Evolutionary conservation across 1,139 yeast genomes (phyloP).

Genomic region (Hansenula anomala): DNA sequence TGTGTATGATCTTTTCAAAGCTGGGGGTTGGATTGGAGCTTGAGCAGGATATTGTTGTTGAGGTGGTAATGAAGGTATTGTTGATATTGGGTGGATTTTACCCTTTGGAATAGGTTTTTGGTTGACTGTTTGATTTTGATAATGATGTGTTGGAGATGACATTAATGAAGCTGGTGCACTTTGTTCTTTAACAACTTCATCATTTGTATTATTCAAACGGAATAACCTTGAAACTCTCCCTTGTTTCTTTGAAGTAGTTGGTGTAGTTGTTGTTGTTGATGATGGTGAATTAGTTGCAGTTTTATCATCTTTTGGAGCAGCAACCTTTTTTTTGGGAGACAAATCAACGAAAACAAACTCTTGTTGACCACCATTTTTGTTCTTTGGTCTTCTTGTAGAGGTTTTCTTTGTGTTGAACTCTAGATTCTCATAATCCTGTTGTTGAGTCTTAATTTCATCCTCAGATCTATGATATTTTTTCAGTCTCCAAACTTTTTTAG

Average conservation of each 20-base stretch:
- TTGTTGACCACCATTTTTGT: slow-evolving; percentile 42
- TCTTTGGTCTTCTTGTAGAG: slow-evolving; percentile 46
- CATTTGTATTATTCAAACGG: slow-evolving; percentile 4
- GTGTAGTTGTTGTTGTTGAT: not conserved
- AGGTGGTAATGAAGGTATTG: not conserved
- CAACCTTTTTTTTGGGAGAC: slow-evolving; percentile 43
- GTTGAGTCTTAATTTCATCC: slow-evolving; percentile 19
- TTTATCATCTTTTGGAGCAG: not conserved
- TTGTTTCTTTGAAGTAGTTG: slow-evolving; percentile 1
- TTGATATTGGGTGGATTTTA: too few species aligned
- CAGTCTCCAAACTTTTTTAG: slow-evolving; percentile 22
- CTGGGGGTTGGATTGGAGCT: slow-evolving; percentile 1
- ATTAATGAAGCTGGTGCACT: not conserved
- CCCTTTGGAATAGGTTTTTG: not conserved
- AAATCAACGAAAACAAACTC: slow-evolving; percentile 53
- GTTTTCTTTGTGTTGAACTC: slow-evolving; percentile 37
- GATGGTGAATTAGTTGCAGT: too few species aligned
- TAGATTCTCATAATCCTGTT: slow-evolving; percentile 16
- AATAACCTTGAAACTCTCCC: slow-evolving; percentile 9
- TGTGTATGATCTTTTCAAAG: slow-evolving; percentile 16
- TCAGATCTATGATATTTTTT: slow-evolving; percentile 19
- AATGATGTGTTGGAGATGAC: not conserved
- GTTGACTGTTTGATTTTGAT: not conserved
- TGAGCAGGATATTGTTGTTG: not conserved
- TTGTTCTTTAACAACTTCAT: not conserved